A percentile compares a stretch with the other conserved stretches of the same genome.
Conservation (phyloP, 495 filamentous ascomycete genomes). For the Hypoxylon subgilvum region DNA sequence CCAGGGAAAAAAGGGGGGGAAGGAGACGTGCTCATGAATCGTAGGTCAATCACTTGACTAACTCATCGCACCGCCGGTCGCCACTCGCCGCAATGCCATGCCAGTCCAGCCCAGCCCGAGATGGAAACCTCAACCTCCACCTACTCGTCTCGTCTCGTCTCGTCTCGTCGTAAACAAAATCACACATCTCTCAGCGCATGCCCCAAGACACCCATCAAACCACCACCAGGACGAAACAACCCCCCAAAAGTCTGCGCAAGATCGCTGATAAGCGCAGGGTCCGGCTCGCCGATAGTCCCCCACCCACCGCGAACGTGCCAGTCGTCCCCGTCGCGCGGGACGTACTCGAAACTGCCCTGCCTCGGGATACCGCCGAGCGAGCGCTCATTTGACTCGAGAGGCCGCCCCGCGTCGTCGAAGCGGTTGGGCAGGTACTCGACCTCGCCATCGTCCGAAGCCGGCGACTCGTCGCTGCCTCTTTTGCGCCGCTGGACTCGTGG, state of each 20-base stretch:
- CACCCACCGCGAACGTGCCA: constrained; percentile 29
- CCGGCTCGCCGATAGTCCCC: constrained; percentile 26
- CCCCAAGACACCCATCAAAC: constrained; percentile 11
- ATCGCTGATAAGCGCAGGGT: constrained; percentile 16
- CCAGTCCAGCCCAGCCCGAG: no score
- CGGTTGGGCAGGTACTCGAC: constrained; percentile 64
- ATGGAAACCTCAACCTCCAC: no score
- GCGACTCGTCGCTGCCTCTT: constrained; percentile 12
- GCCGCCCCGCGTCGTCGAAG: constrained; percentile 67
- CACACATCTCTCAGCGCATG: constrained; percentile 20
- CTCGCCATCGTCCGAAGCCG: constrained; percentile 40
- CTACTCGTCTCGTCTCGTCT: no score
- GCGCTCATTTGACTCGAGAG: constrained; percentile 39
- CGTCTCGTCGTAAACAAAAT: no score
- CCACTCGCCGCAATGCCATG: no score
- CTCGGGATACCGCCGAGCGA: constrained; percentile 8
- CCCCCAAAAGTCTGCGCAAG: constrained; percentile 20
- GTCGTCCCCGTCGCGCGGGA: constrained; percentile 23
- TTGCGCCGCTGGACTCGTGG: constrained; percentile 28
- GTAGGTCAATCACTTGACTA: no score
- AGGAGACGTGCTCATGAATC: no score
- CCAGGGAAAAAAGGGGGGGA: no score
- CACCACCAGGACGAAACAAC: constrained; percentile 8
- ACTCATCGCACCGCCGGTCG: no score
- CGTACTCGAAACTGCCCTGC: constrained; percentile 25